phyloP scores from a whole-genome alignment of 495 filamentous ascomycete genomes.

The Daldinia concentrica region DNA sequence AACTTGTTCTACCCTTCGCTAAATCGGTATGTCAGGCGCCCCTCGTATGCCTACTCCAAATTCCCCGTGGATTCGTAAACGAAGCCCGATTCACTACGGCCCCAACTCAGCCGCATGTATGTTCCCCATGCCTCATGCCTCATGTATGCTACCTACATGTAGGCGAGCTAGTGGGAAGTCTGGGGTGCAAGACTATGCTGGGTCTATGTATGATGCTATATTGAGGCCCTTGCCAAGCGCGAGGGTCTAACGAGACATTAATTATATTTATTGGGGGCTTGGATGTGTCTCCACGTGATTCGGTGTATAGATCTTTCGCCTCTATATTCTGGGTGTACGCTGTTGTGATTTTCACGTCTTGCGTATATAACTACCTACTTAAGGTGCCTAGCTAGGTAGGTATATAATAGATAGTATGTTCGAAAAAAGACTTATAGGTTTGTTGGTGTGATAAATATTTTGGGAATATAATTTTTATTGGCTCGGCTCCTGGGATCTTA shows the following conservation, averaged over 20 bases:
- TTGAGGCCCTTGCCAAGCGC: neutral
- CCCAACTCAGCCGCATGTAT: conserved; percentile 21
- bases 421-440: too few relatives aligned
- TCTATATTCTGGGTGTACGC: neutral
- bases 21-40: neutral
- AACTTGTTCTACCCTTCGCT: neutral
- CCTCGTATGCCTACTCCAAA: too few relatives aligned
- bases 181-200: neutral
- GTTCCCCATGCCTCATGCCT: conserved; percentile 7
- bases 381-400: too few relatives aligned
- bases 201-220: neutral
- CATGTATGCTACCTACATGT: conserved; percentile 17
- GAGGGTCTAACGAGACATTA: neutral
- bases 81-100: neutral
- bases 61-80: neutral
- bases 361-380: too few relatives aligned
- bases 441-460: too few relatives aligned
- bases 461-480: too few relatives aligned
- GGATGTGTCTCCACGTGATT: neutral
- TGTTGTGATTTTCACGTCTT: neutral
- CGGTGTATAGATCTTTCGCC: neutral
- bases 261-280: neutral
- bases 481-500: too few relatives aligned
- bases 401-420: too few relatives aligned
- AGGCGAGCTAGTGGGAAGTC: neutral